phyloP scores from a whole-genome alignment of 306 rosid genomes.

The Vigna hirtella region DNA sequence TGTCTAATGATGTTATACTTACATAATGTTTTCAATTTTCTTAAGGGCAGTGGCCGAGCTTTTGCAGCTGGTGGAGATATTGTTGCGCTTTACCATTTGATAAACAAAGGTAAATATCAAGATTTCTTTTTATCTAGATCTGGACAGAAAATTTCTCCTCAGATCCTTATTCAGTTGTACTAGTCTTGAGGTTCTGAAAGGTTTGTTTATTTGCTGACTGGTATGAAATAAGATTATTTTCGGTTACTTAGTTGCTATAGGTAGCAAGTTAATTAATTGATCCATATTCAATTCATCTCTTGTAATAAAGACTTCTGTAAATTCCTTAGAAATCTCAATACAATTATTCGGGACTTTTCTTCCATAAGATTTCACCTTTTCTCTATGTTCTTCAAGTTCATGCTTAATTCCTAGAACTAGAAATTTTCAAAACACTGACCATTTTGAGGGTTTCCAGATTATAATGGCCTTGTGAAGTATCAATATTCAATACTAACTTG shows the following conservation, averaged over 20 bases:
- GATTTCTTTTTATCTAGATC: neutral
- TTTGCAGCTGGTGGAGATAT: constrained; percentile 96
- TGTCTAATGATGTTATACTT: constrained; percentile 33
- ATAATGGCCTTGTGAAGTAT: neutral
- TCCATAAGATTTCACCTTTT: too few relatives aligned
- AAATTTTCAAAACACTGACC: neutral
- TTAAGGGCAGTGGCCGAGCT: constrained; percentile 89
- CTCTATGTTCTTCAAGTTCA: too few relatives aligned
- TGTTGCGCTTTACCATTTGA: constrained; percentile 64
- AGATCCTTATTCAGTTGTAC: neutral
- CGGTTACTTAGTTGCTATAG: too few relatives aligned
- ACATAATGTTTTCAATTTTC: constrained; percentile 33
- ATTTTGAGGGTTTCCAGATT: neutral
- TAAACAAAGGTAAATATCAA: constrained; percentile 60
- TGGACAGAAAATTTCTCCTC: neutral
- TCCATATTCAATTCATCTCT: too few relatives aligned
- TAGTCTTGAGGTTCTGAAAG: constrained; percentile 4
- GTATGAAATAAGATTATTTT: too few relatives aligned
- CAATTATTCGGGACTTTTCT: too few relatives aligned
- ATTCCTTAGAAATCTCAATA: too few relatives aligned
- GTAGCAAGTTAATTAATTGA: too few relatives aligned
- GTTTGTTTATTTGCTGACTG: neutral
- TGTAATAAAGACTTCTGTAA: too few relatives aligned
- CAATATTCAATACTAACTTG: constrained; percentile 10
- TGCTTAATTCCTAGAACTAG: too few relatives aligned